Percentiles rank a stretch among this genome's conserved stretches.
These are phyloP conservation scores for Apiospora aurea DNA, from an alignment of 2,329 filamentous ascomycete genomes.

Conservation along the genomic window DNA sequence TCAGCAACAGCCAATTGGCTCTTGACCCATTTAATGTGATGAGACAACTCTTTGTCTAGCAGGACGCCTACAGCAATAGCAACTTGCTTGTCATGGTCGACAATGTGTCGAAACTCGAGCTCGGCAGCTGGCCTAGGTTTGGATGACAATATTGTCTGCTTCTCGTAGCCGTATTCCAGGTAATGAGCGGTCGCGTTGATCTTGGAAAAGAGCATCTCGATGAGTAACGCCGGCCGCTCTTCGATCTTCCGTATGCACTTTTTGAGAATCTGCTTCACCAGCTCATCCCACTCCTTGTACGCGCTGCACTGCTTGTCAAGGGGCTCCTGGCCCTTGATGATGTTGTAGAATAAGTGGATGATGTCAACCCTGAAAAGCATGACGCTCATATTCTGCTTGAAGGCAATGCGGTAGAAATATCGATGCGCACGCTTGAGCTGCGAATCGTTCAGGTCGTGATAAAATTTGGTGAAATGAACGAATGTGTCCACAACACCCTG, in stretches of 20 bases:
- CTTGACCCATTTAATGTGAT: constrained; percentile 84
- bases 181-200: constrained; percentile 83
- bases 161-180: constrained; percentile 89
- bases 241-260: constrained; percentile 85
- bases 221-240: constrained; percentile 82
- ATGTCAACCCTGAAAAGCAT: constrained; percentile 93
- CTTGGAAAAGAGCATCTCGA: constrained; percentile 96
- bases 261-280: constrained; percentile 83
- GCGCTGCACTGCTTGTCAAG: constrained; percentile 71
- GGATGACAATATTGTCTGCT: constrained; percentile 69
- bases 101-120: constrained; percentile 78
- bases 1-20: constrained; percentile 71
- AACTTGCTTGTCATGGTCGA: constrained; percentile 75
- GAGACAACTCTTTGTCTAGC: constrained; percentile 78
- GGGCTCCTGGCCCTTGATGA: constrained; percentile 87
- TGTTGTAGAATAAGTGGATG: constrained; percentile 83
- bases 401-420: constrained; percentile 91
- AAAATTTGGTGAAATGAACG: constrained; percentile 78
- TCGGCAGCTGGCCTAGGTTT: constrained; percentile 77
- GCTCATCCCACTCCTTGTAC: constrained; percentile 90
- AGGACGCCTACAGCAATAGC: constrained; percentile 81
- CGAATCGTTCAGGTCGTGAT: constrained; percentile 76
- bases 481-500: constrained; percentile 92
- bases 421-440: constrained; percentile 93
- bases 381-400: constrained; percentile 91